Evolutionary conservation across 2,329 filamentous ascomycete species (phyloP).

Genomic region (Colletotrichum sp.): DNA sequence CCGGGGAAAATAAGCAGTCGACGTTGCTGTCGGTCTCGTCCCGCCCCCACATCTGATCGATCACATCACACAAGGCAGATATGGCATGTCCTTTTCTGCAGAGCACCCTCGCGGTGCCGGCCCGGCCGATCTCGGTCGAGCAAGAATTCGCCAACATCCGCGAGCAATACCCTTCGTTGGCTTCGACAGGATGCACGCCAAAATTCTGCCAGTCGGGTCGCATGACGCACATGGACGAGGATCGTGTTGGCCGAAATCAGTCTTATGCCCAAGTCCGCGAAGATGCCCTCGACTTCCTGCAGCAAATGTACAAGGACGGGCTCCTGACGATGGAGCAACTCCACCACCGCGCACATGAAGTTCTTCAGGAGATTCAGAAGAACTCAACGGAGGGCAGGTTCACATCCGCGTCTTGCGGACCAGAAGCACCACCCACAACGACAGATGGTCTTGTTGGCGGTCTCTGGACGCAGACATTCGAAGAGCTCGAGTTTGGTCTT

Average conservation of each 20-base stretch:
- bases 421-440: background rate
- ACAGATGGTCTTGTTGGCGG: slow-evolving; percentile 7
- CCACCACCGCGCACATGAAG: slow-evolving; percentile 8
- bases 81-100: slow-evolving; percentile 20
- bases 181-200: slow-evolving; percentile 13
- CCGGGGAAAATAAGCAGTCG: background rate
- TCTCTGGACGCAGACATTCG: slow-evolving; percentile 19
- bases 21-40: background rate
- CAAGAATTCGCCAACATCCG: slow-evolving; percentile 20
- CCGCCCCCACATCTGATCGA: background rate
- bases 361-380: slow-evolving; percentile 17
- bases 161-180: slow-evolving; percentile 6
- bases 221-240: slow-evolving; percentile 19
- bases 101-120: slow-evolving; percentile 8
- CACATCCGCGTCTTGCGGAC: background rate
- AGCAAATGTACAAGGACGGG: slow-evolving; percentile 16
- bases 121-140: slow-evolving; percentile 1
- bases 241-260: slow-evolving; percentile 16
- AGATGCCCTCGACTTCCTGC: slow-evolving; percentile 15
- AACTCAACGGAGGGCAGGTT: slow-evolving; percentile 14
- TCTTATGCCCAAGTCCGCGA: slow-evolving; percentile 19
- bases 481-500: slow-evolving; percentile 17
- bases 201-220: slow-evolving; percentile 16
- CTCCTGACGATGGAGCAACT: slow-evolving; percentile 7
- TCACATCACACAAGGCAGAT: background rate